A percentile compares a stretch with the other conserved stretches of the same genome.
Evolutionary conservation across 2,329 filamentous ascomycete species (phyloP).

Genomic region (Diaporthe citrichinensis): DNA sequence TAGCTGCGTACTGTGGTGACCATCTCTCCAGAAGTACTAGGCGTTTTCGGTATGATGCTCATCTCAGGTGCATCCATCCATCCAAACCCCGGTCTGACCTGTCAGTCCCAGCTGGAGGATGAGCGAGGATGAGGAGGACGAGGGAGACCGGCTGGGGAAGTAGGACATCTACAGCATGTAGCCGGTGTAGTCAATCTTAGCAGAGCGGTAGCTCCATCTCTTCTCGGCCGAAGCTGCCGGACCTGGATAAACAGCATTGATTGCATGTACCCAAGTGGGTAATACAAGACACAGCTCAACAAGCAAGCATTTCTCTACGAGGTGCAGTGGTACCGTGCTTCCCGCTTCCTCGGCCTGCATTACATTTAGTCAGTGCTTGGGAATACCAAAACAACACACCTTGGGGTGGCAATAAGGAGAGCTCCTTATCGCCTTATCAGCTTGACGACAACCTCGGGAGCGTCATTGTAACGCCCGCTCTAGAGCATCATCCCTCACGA

Average conservation of each 20-base stretch:
- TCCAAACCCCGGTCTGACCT: background rate
- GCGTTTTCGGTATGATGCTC: constrained; percentile 8
- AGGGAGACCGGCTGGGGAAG: background rate
- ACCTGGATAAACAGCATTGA: constrained; percentile 7
- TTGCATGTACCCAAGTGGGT: background rate
- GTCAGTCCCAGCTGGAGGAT: background rate
- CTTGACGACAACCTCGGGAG: constrained; percentile 29
- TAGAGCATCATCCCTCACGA: background rate
- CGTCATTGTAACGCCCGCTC: constrained; percentile 23
- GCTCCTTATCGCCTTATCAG: constrained; percentile 33
- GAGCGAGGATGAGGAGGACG: background rate
- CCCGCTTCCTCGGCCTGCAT: no score
- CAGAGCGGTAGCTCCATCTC: background rate
- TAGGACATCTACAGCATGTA: background rate
- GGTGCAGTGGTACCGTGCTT: background rate
- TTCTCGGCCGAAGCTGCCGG: constrained; percentile 31
- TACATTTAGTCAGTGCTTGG: background rate
- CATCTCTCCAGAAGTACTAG: background rate
- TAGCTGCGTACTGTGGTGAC: background rate
- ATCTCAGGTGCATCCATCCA: constrained; percentile 23
- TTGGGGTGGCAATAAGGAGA: background rate
- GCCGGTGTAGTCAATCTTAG: background rate
- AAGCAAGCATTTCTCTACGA: background rate
- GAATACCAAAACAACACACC: background rate
- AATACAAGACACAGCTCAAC: constrained; percentile 4